Percentiles rank a stretch among this genome's conserved stretches.
Evolutionary conservation across 495 filamentous ascomycete species (phyloP).

Genomic region (Schizothecium vesticola): DNA sequence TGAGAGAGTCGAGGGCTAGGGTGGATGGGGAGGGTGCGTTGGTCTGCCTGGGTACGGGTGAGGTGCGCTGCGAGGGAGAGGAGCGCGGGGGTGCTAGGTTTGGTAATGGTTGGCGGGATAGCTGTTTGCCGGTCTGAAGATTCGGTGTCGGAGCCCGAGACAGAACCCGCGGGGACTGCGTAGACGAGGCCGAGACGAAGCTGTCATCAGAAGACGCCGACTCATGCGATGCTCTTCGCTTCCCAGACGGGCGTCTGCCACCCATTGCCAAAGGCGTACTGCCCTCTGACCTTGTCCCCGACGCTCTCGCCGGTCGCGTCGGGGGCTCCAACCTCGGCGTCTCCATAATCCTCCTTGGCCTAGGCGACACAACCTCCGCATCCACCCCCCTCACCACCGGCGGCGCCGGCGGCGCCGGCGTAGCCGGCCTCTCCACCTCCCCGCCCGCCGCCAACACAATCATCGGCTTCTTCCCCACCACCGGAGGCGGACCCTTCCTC

Average conservation of each 20-base stretch:
- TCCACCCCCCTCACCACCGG: neutral
- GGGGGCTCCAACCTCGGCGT: slow-evolving; percentile 22
- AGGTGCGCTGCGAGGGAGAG: neutral
- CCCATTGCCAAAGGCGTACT: neutral
- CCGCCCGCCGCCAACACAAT: neutral
- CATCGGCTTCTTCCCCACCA: neutral
- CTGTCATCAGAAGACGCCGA: slow-evolving; percentile 41
- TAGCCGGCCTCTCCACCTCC: neutral
- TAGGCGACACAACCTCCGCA: slow-evolving; percentile 19
- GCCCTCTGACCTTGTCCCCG: neutral
- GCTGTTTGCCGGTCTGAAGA: slow-evolving; percentile 1
- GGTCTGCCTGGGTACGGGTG: neutral
- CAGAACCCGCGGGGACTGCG: slow-evolving; percentile 24
- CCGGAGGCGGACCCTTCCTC: neutral
- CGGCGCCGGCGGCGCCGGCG: neutral
- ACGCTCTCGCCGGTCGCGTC: neutral
- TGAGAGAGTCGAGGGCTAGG: slow-evolving; percentile 39
- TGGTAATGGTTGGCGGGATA: slow-evolving; percentile 13
- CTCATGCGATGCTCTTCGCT: neutral
- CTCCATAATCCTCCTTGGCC: slow-evolving; percentile 14
- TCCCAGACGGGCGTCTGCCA: slow-evolving; percentile 13
- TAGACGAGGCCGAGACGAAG: slow-evolving; percentile 46
- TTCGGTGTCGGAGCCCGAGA: slow-evolving; percentile 20
- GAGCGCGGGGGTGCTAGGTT: neutral
- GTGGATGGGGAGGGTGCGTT: slow-evolving; percentile 13